phyloP scores from a whole-genome alignment of 805 yeast genomes.

The Lipomyces starkeyi region DNA sequence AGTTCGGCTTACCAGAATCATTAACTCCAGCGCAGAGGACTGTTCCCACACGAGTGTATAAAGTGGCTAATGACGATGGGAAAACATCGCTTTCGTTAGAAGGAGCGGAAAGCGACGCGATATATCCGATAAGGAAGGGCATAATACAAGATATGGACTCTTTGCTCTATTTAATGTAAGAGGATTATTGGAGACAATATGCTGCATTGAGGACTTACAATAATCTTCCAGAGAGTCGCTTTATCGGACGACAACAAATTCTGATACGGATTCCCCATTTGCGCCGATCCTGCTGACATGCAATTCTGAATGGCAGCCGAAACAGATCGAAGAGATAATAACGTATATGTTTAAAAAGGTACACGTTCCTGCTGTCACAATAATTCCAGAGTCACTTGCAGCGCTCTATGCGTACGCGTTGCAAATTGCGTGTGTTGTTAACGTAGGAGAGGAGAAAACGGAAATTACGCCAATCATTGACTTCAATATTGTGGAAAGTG shows the following conservation, averaged over 20 bases:
- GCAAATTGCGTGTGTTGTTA: slow-evolving; percentile 74
- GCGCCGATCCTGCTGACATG: slow-evolving; percentile 74
- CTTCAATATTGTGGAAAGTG: slow-evolving; percentile 64
- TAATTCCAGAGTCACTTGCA: slow-evolving; percentile 71
- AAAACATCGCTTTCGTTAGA: slow-evolving; percentile 49
- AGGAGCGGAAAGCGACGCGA: slow-evolving; percentile 51
- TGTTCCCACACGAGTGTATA: slow-evolving; percentile 79
- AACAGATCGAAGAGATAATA: slow-evolving; percentile 70
- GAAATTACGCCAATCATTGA: slow-evolving; percentile 84
- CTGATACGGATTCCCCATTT: slow-evolving; percentile 43
- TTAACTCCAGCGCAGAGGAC: slow-evolving; percentile 75
- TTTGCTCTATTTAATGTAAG: slow-evolving; percentile 64
- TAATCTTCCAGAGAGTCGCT: slow-evolving; percentile 51
- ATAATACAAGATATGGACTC: slow-evolving; percentile 71
- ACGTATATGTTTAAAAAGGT: slow-evolving; percentile 76
- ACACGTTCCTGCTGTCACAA: slow-evolving; percentile 72
- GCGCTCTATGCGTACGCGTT: slow-evolving; percentile 71
- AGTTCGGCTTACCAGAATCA: slow-evolving; percentile 76
- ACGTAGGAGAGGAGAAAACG: slow-evolving; percentile 75
- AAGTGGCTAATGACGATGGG: slow-evolving; percentile 48
- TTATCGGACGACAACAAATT: slow-evolving; percentile 52
- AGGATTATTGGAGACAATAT: slow-evolving; percentile 34
- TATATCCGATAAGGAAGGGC: slow-evolving; percentile 71
- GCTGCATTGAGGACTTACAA: slow-evolving; percentile 31
- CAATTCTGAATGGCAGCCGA: slow-evolving; percentile 71